These are phyloP conservation scores for Lyophyllum atratum DNA, from an alignment of 768 basidiomycete genomes.

Conservation along the genomic window DNA sequence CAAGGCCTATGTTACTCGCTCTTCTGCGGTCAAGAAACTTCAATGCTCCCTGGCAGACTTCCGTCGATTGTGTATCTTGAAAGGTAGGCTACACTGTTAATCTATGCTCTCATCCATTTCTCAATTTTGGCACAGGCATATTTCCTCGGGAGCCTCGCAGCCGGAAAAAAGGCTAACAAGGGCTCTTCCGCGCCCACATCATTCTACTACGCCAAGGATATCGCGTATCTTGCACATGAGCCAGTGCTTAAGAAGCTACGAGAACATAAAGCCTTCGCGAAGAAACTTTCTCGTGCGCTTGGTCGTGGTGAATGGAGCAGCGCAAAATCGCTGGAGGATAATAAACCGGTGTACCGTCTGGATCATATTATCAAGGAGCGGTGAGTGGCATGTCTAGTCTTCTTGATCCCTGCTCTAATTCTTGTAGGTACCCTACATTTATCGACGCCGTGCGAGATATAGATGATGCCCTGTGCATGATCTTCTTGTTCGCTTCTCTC, in stretches of 20 bases:
- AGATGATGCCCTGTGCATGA: conserved; percentile 95
- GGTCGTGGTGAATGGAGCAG: conserved; percentile 94
- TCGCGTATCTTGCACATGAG: conserved; percentile 95
- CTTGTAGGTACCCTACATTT: conserved; percentile 90
- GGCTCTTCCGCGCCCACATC: conserved; percentile 96
- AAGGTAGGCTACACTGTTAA: conserved; percentile 58
- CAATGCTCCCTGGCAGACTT: conserved; percentile 98
- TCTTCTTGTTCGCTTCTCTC: conserved; percentile 88
- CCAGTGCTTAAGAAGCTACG: conserved; percentile 90
- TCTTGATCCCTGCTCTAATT: conserved; percentile 1
- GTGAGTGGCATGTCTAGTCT: conserved; percentile 41
- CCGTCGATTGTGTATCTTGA: conserved; percentile 93
- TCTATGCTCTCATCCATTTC: not conserved
- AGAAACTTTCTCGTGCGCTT: conserved; percentile 90
- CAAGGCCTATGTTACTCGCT: conserved; percentile 90
- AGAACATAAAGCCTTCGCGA: conserved; percentile 98
- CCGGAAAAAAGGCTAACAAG: conserved; percentile 93
- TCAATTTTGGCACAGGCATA: conserved; percentile 63
- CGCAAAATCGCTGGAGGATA: conserved; percentile 92
- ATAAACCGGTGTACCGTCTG: conserved; percentile 86
- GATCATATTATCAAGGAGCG: conserved; percentile 99
- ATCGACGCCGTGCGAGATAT: conserved; percentile 94
- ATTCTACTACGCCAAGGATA: conserved; percentile 98
- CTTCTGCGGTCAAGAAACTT: conserved; percentile 89
- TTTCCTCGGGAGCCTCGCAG: conserved; percentile 95